Conservation (phyloP, 352 stramenopile species). For the Phytophthora fragariae region DNA sequence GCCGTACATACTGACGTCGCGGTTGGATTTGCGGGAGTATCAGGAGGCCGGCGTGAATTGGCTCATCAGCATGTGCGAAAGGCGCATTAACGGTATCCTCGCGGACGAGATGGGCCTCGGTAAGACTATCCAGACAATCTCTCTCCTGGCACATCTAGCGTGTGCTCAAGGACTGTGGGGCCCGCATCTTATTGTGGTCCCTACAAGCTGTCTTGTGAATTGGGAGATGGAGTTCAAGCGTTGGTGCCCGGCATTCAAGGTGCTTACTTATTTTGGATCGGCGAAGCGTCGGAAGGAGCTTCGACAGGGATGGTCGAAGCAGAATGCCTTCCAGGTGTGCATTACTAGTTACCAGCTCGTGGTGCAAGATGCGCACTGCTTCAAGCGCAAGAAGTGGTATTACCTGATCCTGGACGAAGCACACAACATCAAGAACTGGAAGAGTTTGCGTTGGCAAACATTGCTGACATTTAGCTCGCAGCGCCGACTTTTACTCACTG, state of each 20-base stretch:
- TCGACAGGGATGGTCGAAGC: slow-evolving; percentile 95
- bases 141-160: slow-evolving; percentile 96
- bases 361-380: slow-evolving; percentile 97
- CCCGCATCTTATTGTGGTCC: slow-evolving; percentile 98
- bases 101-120: slow-evolving; percentile 97
- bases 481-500: slow-evolving; percentile 92
- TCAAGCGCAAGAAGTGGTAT: slow-evolving; percentile 99
- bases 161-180: slow-evolving; percentile 94
- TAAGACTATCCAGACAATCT: slow-evolving; percentile 99
- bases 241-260: slow-evolving; percentile 97
- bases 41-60: slow-evolving; percentile 95
- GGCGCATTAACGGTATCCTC: slow-evolving; percentile 98
- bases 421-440: slow-evolving; percentile 99
- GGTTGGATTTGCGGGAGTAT: slow-evolving; percentile 77
- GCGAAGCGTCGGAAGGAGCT: slow-evolving; percentile 95
- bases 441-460: slow-evolving; percentile 98
- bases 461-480: slow-evolving; percentile 98
- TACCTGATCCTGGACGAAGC: slow-evolving; percentile 99
- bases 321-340: slow-evolving; percentile 97
- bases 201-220: slow-evolving; percentile 98
- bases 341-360: slow-evolving; percentile 99
- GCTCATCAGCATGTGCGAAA: slow-evolving; percentile 97
- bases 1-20: slow-evolving; percentile 74
- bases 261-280: slow-evolving; percentile 99
- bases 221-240: slow-evolving; percentile 99